Conservation (phyloP, 2,329 filamentous ascomycete genomes). For the Rasamsonia emersonii region DNA sequence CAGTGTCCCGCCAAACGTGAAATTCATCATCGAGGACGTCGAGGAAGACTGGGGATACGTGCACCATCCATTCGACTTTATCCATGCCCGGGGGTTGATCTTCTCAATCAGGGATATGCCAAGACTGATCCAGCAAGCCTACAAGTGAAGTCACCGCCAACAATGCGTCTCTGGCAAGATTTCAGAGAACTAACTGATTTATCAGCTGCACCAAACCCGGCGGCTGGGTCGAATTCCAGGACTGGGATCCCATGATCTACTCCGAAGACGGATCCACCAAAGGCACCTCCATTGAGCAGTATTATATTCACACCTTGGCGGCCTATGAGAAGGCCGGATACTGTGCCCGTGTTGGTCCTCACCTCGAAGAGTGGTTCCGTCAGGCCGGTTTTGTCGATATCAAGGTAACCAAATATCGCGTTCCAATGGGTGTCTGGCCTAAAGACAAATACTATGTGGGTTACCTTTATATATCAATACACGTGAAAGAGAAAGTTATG, state of each 20-base stretch:
- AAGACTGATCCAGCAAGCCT: constrained; percentile 38
- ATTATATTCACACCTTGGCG: not conserved
- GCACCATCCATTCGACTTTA: constrained; percentile 12
- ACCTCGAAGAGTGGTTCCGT: constrained; percentile 5
- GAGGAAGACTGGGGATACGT: constrained; percentile 12
- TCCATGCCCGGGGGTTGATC: constrained; percentile 34
- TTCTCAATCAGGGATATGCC: constrained; percentile 51
- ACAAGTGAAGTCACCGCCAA: too few species aligned
- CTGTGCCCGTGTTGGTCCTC: not conserved
- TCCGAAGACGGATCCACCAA: not conserved
- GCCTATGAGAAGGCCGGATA: not conserved
- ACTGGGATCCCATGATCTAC: not conserved
- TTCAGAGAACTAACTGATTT: not conserved
- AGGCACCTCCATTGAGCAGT: not conserved
- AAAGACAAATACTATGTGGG: constrained; percentile 10
- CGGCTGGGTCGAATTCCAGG: constrained; percentile 10
- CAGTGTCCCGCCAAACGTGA: constrained; percentile 15
- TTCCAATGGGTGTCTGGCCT: constrained; percentile 23
- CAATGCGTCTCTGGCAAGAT: not conserved
- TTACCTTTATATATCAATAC: not conserved
- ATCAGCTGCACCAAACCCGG: constrained; percentile 9
- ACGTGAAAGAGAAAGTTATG: not conserved
- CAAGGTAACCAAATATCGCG: constrained; percentile 20
- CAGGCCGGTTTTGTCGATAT: constrained; percentile 22
- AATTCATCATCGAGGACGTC: constrained; percentile 14